Percentiles rank a stretch among this genome's conserved stretches.
These are phyloP conservation scores for Neofusicoccum cordaticola DNA, from an alignment of 2,329 filamentous ascomycete species.

Conservation along the genomic window DNA sequence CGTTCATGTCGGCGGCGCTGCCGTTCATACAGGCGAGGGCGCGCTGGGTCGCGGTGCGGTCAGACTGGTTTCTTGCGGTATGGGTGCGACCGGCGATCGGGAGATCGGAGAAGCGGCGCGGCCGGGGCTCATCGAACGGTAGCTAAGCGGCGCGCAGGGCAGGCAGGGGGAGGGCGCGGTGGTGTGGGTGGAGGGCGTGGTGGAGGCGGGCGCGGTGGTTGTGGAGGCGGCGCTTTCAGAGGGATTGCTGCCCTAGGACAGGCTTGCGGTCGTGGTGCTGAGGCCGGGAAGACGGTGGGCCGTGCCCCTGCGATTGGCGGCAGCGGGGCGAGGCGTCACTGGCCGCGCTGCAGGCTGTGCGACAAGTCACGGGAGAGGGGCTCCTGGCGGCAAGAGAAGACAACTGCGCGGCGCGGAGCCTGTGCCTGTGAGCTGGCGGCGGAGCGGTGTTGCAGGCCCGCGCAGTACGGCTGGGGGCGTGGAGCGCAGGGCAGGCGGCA, in stretches of 20 bases:
- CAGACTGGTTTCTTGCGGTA: conserved; percentile 1
- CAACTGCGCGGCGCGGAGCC: too few species aligned
- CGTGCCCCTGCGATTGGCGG: conserved; percentile 15
- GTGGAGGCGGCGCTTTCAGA: conserved; percentile 27
- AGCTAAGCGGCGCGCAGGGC: not conserved
- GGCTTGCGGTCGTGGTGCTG: conserved; percentile 12
- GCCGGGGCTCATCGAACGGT: conserved; percentile 29
- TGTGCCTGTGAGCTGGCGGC: not conserved
- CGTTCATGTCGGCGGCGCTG: conserved; percentile 52
- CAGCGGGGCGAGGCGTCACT: conserved; percentile 12
- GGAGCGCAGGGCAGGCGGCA: conserved; percentile 1
- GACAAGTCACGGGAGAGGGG: conserved; percentile 15
- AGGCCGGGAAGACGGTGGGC: conserved; percentile 14
- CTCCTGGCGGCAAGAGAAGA: not conserved
- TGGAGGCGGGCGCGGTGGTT: conserved; percentile 23
- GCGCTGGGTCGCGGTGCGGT: conserved; percentile 14
- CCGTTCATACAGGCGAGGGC: conserved; percentile 14
- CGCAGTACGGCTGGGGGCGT: not conserved
- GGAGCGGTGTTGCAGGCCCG: not conserved
- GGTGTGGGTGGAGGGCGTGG: conserved; percentile 18
- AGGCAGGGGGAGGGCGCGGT: conserved; percentile 20
- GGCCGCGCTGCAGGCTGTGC: conserved; percentile 10
- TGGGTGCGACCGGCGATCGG: conserved; percentile 21
- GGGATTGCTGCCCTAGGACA: conserved; percentile 12
- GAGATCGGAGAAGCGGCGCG: conserved; percentile 24